A percentile compares a stretch with the other conserved stretches of the same genome.
Evolutionary conservation across 2,329 filamentous ascomycete species (phyloP).

Genomic region (Penicillium occitanis): DNA sequence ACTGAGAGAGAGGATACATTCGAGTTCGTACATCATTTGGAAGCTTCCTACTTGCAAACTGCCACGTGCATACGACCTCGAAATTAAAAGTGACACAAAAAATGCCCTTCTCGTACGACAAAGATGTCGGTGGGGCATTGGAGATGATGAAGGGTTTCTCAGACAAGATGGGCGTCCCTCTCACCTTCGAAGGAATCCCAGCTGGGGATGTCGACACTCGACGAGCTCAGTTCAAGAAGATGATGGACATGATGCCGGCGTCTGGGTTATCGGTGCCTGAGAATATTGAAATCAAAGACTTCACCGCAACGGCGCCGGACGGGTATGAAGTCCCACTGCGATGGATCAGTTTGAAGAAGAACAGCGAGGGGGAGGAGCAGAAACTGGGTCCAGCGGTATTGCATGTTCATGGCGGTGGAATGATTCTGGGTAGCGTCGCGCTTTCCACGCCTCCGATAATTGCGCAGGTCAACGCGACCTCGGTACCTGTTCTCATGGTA

Average conservation of each 20-base stretch:
- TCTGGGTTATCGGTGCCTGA: not conserved
- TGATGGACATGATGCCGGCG: not conserved
- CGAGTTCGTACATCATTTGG: not conserved
- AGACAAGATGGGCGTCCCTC: not conserved
- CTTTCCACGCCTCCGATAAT: not conserved
- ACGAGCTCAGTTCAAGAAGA: not conserved
- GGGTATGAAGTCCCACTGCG: not conserved
- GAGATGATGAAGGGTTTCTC: not conserved
- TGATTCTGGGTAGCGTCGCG: constrained; percentile 10
- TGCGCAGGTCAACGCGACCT: not conserved
- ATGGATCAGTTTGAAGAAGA: not conserved
- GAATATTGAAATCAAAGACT: not conserved
- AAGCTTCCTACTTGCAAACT: not conserved
- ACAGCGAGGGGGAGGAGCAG: not conserved
- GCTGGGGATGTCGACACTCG: not conserved
- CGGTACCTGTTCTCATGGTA: constrained; percentile 21
- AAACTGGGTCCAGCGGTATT: not conserved
- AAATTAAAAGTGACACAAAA: not conserved
- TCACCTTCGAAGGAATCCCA: constrained; percentile 1
- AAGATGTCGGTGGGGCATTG: not conserved
- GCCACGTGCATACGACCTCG: not conserved
- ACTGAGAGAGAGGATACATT: not conserved
- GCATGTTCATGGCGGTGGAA: constrained; percentile 7
- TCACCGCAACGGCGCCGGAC: not conserved
- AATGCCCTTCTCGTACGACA: constrained; percentile 5